Evolutionary conservation across 345 rosid species (phyloP), one percentile per base, ranked within the genome.

Genomic region (Cardiospermum halicacabum): DNA sequence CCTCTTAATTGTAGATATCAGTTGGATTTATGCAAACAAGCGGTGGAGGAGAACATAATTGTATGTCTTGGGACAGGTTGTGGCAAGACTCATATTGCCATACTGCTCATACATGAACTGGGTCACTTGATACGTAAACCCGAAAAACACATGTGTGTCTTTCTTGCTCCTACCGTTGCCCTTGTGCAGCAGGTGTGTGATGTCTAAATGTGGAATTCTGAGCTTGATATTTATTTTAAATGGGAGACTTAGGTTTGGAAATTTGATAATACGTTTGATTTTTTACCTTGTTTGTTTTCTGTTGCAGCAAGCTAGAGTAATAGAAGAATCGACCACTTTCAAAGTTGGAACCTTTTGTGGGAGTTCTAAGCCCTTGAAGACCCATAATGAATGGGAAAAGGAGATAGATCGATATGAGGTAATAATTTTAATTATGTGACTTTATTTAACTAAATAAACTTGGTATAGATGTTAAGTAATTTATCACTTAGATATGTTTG

Each of bases 81-180:
- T 71, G 98, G 98, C 66, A 93, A 93, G 80, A 93, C 98, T 11
- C 98, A 89, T 73, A 89, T 93, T 53, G 94, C 96, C 6, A 93
- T 89, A 65, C 81, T 93, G 75, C 86, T 93, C 68, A 93, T 93
- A 9, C 68, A 89, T 39, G 97, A 85, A 76, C 72, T 86, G 43
- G 81, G 81, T 39, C 84, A 84, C 64, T 77, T 88, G 83, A 76
- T 93, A 65, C 73, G 82, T 76, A 81, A 78, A 48, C 98, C 98
- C 16, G 81, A 67, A 64, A 83, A 69, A 68, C 78, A 60, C 51
- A 78, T 83, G 4, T 88, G 96, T 62, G 62, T 93, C 53, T 92
- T 89, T 81, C 98, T 92, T 67, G 97, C 98, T 30, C 98, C 98
- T 26, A 89, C 98, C 0, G 87, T 83, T 62, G 87, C 92, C 50